These are phyloP conservation scores for Fusarium liriodendri DNA, from an alignment of 2,329 filamentous ascomycete species.

Conservation along the genomic window DNA sequence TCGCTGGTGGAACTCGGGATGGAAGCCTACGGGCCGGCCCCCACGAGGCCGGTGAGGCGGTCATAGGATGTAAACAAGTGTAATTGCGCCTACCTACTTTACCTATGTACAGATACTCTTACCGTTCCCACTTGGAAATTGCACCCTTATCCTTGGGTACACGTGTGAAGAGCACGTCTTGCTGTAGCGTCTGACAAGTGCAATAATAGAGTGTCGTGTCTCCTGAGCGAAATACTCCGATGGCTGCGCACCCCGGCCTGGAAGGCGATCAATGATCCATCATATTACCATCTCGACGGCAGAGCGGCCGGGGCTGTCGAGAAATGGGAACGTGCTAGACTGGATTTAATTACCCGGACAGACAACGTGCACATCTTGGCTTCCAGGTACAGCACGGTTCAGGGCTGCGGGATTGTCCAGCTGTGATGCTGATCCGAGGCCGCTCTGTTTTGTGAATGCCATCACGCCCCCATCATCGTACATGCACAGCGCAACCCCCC, in stretches of 20 bases:
- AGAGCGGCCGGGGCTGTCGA: constrained; percentile 23
- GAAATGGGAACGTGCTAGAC: constrained; percentile 9
- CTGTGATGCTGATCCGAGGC: background rate
- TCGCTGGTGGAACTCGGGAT: constrained; percentile 34
- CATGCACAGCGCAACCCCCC: constrained; percentile 13
- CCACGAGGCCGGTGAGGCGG: constrained; percentile 33
- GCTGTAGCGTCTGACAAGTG: background rate
- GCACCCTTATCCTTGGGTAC: constrained; percentile 27
- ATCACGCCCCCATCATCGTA: constrained; percentile 37
- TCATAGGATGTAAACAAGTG: constrained; percentile 31
- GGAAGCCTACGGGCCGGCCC: constrained; percentile 32
- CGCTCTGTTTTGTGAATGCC: constrained; percentile 3
- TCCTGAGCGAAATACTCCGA: constrained; percentile 36
- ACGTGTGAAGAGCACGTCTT: constrained; percentile 22
- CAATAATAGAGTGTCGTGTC: background rate
- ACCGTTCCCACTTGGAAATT: constrained; percentile 17
- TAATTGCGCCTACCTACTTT: constrained; percentile 22
- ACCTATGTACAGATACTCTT: constrained; percentile 3
- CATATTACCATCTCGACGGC: constrained; percentile 15
- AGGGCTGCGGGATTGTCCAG: constrained; percentile 12
- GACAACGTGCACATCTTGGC: constrained; percentile 23
- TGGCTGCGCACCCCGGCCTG: constrained; percentile 25
- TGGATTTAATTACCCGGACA: constrained; percentile 17
- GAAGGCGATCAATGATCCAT: constrained; percentile 27
- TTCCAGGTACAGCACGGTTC: constrained; percentile 26